phyloP scores from a whole-genome alignment of 331 rosid species.

The Malus hybrid region DNA sequence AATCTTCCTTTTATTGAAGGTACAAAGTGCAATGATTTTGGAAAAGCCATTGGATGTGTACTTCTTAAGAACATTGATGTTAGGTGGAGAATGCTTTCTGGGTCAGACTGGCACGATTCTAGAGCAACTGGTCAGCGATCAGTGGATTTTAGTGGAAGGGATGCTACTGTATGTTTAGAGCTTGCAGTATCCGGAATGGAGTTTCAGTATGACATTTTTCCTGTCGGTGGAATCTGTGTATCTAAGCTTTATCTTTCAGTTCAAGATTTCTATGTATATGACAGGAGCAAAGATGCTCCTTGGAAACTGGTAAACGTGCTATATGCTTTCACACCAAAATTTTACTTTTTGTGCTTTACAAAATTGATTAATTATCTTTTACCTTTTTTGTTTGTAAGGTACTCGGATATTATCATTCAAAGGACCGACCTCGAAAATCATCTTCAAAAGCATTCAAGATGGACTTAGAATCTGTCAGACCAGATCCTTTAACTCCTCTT shows the following conservation, averaged over 20 bases:
- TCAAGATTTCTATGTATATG: slow-evolving; percentile 69
- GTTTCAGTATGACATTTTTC: slow-evolving; percentile 71
- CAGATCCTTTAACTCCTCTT: slow-evolving; percentile 88
- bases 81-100: slow-evolving; percentile 80
- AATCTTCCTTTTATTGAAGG: slow-evolving; percentile 30
- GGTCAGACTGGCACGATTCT: slow-evolving; percentile 61
- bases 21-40: slow-evolving; percentile 22
- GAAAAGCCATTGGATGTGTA: slow-evolving; percentile 55
- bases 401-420: slow-evolving; percentile 73
- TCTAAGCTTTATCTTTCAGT: slow-evolving; percentile 74
- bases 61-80: slow-evolving; percentile 63
- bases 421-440: slow-evolving; percentile 78
- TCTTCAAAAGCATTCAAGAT: slow-evolving; percentile 80
- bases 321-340: not conserved
- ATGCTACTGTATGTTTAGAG: slow-evolving; percentile 51
- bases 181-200: slow-evolving; percentile 59
- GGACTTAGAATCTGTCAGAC: slow-evolving; percentile 94
- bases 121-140: slow-evolving; percentile 32
- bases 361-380: slow-evolving; percentile 6
- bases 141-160: slow-evolving; percentile 37
- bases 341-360: slow-evolving; percentile 18
- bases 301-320: slow-evolving; percentile 71
- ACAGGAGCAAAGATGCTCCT: slow-evolving; percentile 75
- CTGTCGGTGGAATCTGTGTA: slow-evolving; percentile 59
- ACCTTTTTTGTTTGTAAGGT: slow-evolving; percentile 46